Base-by-base conservation (phyloP, 176 grass and related monocot genomes). In the Melocanna baccifera region DNA sequence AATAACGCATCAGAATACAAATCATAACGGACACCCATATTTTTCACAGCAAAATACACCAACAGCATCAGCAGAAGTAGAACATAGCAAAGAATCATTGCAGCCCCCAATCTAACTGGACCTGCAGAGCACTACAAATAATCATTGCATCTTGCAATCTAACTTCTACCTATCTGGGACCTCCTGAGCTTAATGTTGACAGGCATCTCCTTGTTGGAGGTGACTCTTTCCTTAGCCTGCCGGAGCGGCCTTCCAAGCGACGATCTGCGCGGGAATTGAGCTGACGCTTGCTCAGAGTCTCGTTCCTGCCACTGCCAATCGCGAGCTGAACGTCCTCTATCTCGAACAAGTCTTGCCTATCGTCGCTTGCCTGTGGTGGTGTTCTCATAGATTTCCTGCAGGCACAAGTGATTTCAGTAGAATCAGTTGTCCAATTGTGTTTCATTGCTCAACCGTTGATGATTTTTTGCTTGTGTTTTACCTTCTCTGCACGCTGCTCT, bases 241-340 rank as follows among this genome's bases (percentile, higher is more conserved):
- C 92, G 82, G n/a, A 86, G 71, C 10, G 92, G 87, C 34, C 92
- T 92, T 75, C 92, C 92, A 19, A 92, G 74, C 41, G 90, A 94
- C 4, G 89, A 94, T 74, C 89, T 79, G 58, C 85, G 76, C 5
- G 45, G 39, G 48, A 85, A 78, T 42, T 75, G 81, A 71, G 7
- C 53, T 20, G 64, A n/a, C 37, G 51, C 15, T 26, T 81, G 65
- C 58, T 63, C 61, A 8, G 67, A 28, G 13, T 68, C 12, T 69
- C 67, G 3, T 26, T 29, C 47, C 61, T 69, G 77, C 84, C 75
- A 75, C 16, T 22, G 53, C 59, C 42, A 23, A 87, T 80, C 20
- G 84, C 61, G 42, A 89, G 63, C 73, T 87, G 82, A 36, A 87
- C 53, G n/a, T 89, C 89, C 72, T 89, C 87, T 59, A 87, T 67